Conservation (phyloP, 1,284 basidiomycete species). For the Acaromyces ingoldii region DNA sequence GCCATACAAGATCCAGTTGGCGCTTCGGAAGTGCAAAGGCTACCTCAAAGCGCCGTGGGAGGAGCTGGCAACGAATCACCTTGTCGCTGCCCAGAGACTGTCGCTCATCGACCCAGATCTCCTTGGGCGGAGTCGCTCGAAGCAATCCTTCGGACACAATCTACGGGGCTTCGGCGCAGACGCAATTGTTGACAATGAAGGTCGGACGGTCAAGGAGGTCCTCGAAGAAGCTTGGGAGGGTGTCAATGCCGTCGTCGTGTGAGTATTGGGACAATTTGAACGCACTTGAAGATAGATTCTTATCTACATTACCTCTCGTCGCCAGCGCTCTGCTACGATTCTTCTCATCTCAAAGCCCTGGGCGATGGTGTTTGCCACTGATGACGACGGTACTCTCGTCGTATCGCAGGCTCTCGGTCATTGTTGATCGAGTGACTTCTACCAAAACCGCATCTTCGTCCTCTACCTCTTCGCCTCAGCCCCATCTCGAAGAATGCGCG, state of each 20-base stretch:
- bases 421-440: conserved; percentile 25
- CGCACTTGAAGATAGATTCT: background rate
- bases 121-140: background rate
- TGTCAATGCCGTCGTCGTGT: conserved; percentile 25
- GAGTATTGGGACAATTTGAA: background rate
- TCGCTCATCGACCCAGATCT: conserved; percentile 18
- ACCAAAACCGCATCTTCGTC: background rate
- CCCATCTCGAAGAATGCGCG: conserved; percentile 80
- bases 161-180: conserved; percentile 5
- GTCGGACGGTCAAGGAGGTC: conserved; percentile 8
- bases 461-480: conserved; percentile 5
- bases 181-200: background rate
- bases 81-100: conserved; percentile 20
- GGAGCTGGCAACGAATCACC: conserved; percentile 31
- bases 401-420: conserved; percentile 29
- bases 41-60: conserved; percentile 35
- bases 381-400: conserved; percentile 36
- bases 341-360: conserved; percentile 28
- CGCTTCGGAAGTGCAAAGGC: conserved; percentile 25
- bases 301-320: background rate
- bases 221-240: conserved; percentile 28
- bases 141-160: conserved; percentile 13
- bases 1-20: conserved; percentile 15
- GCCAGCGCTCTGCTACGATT: conserved; percentile 28
- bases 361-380: conserved; percentile 40